Base-by-base conservation (phyloP, 2,329 filamentous ascomycete genomes). In the Colletotrichum truncatum region DNA sequence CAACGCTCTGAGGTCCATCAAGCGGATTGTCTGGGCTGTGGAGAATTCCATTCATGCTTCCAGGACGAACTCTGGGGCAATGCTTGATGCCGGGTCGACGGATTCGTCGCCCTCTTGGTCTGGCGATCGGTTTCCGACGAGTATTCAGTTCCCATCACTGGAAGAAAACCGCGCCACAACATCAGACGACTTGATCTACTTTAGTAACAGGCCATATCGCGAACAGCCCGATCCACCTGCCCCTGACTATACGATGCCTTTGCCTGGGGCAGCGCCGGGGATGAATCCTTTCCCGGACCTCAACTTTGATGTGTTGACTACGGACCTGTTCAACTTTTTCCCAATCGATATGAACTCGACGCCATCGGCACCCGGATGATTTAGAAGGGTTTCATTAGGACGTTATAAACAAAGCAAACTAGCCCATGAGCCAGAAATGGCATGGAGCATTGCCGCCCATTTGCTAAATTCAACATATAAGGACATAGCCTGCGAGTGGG, bases 291-390 rank as follows among this genome's bases (percentile, higher is more conserved):
- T 65, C 10, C 28, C 62, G 3, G 57, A 66, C 10, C 55, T 71
- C 23, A 67, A 71, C 52, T 69, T 72, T 56, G 73, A 74, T 23
- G 70, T 74, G 2, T 41, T 74, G 21, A 74, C 73, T 3, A 74
- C 73, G 7, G 73, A 74, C 30, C 32, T 74, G 36, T 71, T 70
- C 55, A 73, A 71, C 32, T 74, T 74, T 60, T 74, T 72, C 7
- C 62, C 62, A 3, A 60, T 62, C 14, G 62, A 65, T 7, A 51
- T 61, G 51, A 65, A 62, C n/a, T 26, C 48, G 4, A 36, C 32
- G 3, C 48, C 62, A 16, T 32, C 46, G n/a, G n/a, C n/a, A n/a
- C n/a, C n/a, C n/a, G n/a, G n/a, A n/a, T n/a, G n/a, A n/a, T n/a
- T n/a, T n/a, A n/a, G n/a, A n/a, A n/a, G n/a, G n/a, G n/a, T n/a